Evolutionary conservation across 164 flowering plant genomes (phyloP), one percentile per base, ranked within the genome.

Genomic region (Umbellularia californica): DNA sequence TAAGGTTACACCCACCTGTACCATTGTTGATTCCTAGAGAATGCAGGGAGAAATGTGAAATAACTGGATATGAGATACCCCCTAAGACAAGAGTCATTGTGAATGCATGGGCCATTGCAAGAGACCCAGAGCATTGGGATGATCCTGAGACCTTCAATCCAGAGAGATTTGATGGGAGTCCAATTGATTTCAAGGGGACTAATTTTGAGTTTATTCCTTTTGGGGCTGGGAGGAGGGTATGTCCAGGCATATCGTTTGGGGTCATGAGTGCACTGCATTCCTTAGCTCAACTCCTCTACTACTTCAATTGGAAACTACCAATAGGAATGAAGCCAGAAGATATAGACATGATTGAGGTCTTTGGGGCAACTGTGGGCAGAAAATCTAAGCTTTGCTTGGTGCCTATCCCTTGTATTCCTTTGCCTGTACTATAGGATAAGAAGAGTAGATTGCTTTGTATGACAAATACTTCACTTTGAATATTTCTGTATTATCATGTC

Each of bases 101-200:
- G 35, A 30, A 30, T 30, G 35, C 35, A 30, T 30, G 35, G 35
- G 35, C 35, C 35, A 30, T 30, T 30, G 35, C 35, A 30, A 30
- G 30, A 1, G 82, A 81, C 65, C 78, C 86, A 5, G 62, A 79
- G 10, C 19, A 3, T 14, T 87, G 86, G 87, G 67, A 81, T 24
- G 30, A 82, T 30, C 84, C 86, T 50, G 58, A 78, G 1, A 77
- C 69, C 58, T 82, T 85, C 73, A 3, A 20, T 27, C 88, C 88
- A 0, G 84, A 85, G 67, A 82, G 87, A 58, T 83, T 82, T 69
- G 30, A 77, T 58, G 68, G 66, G 27, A 74, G 69, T 30, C 24
- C 72, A 2, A 60, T 77, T 30, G 35, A 30, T 30, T 30, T 30
- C 35, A 30, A 30, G 6, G 35, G 35, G 6, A 5, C 5, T 30